Conservation (phyloP, 345 rosid species). For the Erucastrum elatum region DNA sequence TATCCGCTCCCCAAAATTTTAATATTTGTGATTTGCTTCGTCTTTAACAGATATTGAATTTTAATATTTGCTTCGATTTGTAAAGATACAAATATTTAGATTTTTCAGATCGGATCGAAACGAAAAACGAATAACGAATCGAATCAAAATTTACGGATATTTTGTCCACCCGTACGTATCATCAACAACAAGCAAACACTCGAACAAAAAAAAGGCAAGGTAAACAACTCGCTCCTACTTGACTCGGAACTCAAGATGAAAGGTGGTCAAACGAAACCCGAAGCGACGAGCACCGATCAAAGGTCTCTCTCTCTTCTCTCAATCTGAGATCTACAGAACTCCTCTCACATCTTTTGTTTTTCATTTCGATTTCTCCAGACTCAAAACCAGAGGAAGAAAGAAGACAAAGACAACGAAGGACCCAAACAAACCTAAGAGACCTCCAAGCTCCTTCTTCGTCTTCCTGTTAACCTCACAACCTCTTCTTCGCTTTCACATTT, state of each 20-base stretch:
- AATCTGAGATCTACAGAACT: conserved; percentile 27
- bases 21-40: no score
- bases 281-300: conserved; percentile 40
- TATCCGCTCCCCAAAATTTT: no score
- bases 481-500: neutral
- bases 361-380: conserved; percentile 17
- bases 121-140: no score
- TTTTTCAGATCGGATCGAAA: no score
- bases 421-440: conserved; percentile 88
- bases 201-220: no score
- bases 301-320: conserved; percentile 33
- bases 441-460: conserved; percentile 85
- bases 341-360: neutral
- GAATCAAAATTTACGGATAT: no score
- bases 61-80: no score
- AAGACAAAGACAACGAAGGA: conserved; percentile 69
- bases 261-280: conserved; percentile 63
- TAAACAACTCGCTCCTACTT: no score
- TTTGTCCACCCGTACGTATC: no score
- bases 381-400: conserved; percentile 54
- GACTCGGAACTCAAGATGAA: conserved; percentile 63
- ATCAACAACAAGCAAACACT: no score
- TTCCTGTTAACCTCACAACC: conserved; percentile 57
- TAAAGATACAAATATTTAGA: no score
- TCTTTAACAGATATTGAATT: no score